phyloP scores from a whole-genome alignment of 345 rosid genomes.

The Erodium maritimum region DNA sequence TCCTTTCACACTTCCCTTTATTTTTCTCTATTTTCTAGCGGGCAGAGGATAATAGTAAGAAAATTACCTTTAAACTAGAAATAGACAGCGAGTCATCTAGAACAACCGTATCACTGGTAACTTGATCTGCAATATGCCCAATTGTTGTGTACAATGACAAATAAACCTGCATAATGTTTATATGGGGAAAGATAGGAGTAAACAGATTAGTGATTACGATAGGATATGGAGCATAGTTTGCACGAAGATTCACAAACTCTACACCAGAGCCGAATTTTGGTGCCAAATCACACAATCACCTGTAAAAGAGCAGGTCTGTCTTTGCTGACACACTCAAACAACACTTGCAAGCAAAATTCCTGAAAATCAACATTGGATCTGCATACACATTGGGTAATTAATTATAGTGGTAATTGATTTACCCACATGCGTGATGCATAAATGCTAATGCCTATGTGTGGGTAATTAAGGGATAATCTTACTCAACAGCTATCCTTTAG shows the following conservation, averaged over 20 bases:
- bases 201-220: not conserved
- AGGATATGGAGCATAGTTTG: not conserved
- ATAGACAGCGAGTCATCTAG: constrained; percentile 51
- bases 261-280: not conserved
- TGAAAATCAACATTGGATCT: constrained; percentile 79
- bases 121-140: constrained; percentile 60
- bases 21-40: not conserved
- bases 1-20: not conserved
- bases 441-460: not conserved
- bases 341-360: constrained; percentile 90
- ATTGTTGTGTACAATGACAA: constrained; percentile 66
- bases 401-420: not conserved
- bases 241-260: not conserved
- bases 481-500: too few species aligned
- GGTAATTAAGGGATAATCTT: too few species aligned
- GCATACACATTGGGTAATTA: constrained; percentile 18
- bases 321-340: constrained; percentile 92
- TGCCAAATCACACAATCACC: constrained; percentile 28
- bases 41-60: constrained; percentile 2
- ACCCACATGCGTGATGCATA: not conserved
- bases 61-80: constrained; percentile 72
- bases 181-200: not conserved
- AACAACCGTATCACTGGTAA: constrained; percentile 23
- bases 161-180: constrained; percentile 48
- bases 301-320: constrained; percentile 93